phyloP scores from a whole-genome alignment of 108 stramenopile genomes.

The Chaetoceros tenuissimus region DNA sequence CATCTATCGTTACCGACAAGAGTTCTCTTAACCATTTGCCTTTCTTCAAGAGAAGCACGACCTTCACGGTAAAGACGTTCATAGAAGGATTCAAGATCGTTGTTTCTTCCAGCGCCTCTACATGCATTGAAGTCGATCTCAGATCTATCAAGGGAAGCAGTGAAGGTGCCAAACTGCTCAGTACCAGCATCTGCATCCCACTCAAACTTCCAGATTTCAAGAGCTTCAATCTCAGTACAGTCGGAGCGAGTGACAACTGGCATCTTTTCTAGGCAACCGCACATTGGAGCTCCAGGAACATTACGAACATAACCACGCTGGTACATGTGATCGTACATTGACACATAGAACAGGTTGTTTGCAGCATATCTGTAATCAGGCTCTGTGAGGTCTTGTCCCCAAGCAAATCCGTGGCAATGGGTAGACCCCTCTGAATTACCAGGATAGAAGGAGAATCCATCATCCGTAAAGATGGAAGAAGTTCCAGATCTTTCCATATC shows the following conservation, averaged over 20 bases:
- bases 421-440: conserved; percentile 30
- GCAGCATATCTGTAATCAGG: neutral
- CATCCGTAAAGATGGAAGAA: too few species aligned
- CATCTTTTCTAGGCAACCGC: conserved; percentile 47
- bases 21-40: too few species aligned
- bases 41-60: too few species aligned
- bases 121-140: conserved; percentile 38
- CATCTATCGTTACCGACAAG: too few species aligned
- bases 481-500: too few species aligned
- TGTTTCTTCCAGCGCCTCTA: conserved; percentile 29
- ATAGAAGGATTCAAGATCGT: conserved; percentile 34
- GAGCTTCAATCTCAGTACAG: conserved; percentile 48
- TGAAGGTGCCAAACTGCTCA: conserved; percentile 8
- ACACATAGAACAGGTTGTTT: conserved; percentile 46
- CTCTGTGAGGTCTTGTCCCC: conserved; percentile 9
- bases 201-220: too few species aligned
- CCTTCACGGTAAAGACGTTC: conserved; percentile 26
- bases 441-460: too few species aligned
- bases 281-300: conserved; percentile 38
- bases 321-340: conserved; percentile 56
- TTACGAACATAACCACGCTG: conserved; percentile 38
- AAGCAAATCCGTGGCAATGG: conserved; percentile 51
- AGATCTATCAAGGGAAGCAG: conserved; percentile 9
- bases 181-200: too few species aligned
- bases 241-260: conserved; percentile 37